A percentile compares a stretch with the other conserved stretches of the same genome.
Evolutionary conservation across 2,329 filamentous ascomycete genomes (phyloP).

Genomic region (Hypomyces rosellus): DNA sequence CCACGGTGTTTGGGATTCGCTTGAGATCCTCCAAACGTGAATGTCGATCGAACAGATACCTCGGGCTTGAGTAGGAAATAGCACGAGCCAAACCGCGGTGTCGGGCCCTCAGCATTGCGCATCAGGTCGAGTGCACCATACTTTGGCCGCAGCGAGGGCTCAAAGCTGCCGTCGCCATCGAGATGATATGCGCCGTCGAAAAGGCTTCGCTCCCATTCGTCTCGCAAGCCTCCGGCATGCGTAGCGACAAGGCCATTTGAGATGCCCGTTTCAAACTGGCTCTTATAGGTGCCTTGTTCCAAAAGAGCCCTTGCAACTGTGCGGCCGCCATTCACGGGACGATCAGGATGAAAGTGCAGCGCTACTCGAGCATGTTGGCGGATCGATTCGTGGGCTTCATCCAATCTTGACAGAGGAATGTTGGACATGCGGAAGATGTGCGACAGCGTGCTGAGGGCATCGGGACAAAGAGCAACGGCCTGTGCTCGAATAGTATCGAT

Average conservation of each 20-base stretch:
- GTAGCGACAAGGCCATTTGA: conserved; percentile 16
- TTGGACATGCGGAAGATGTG: conserved; percentile 9
- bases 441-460: not conserved
- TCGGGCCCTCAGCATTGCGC: conserved; percentile 14
- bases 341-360: conserved; percentile 18
- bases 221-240: conserved; percentile 9
- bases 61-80: conserved; percentile 14
- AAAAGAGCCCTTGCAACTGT: conserved; percentile 12
- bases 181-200: conserved; percentile 10
- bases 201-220: conserved; percentile 11
- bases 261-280: conserved; percentile 17
- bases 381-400: not conserved
- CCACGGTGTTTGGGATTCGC: conserved; percentile 12
- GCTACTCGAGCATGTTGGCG: conserved; percentile 11
- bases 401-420: not conserved
- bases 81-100: conserved; percentile 16
- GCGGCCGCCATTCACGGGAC: conserved; percentile 9
- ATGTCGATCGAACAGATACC: conserved; percentile 12
- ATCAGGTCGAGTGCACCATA: conserved; percentile 17
- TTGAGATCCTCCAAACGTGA: conserved; percentile 16
- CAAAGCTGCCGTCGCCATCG: not conserved
- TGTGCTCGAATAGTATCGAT: conserved; percentile 6
- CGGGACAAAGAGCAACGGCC: not conserved
- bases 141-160: conserved; percentile 12
- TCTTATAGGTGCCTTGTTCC: conserved; percentile 13